phyloP scores from a whole-genome alignment of 2,329 filamentous ascomycete genomes.

The Sclerotinia borealis region DNA sequence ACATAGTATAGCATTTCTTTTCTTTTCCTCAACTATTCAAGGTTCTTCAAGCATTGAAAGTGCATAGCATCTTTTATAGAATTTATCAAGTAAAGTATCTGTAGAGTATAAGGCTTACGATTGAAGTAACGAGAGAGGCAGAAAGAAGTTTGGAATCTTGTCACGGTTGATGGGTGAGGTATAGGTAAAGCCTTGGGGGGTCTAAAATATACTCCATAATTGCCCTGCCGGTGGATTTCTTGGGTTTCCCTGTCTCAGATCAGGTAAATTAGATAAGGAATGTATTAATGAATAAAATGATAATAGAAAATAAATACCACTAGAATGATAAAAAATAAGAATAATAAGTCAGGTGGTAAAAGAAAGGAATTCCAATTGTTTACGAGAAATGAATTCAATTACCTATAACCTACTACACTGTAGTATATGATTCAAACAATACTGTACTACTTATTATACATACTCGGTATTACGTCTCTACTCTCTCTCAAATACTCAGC shows the following conservation, averaged over 20 bases:
- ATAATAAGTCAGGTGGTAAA: background rate
- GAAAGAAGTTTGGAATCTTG: background rate
- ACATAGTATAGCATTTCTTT: too few species aligned
- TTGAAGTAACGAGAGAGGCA: background rate
- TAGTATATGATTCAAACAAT: too few species aligned
- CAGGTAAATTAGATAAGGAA: background rate
- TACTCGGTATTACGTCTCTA: too few species aligned
- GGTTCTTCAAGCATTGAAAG: background rate
- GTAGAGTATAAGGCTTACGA: too few species aligned
- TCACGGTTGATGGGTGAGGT: background rate
- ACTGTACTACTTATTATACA: too few species aligned
- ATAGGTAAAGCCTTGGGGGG: background rate
- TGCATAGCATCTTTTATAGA: too few species aligned
- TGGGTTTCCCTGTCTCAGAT: background rate
- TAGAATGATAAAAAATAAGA: too few species aligned
- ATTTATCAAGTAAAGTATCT: too few species aligned
- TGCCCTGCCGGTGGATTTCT: background rate
- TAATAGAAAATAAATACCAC: background rate
- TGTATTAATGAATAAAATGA: too few species aligned
- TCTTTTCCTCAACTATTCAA: background rate
- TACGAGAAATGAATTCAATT: background rate
- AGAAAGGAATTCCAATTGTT: background rate
- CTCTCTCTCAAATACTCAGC: too few species aligned
- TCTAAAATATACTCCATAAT: background rate
- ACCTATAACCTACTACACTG: too few species aligned